Percentiles rank a stretch among this genome's conserved stretches.
Evolutionary conservation across 1,284 basidiomycete genomes (phyloP).

Genomic region (Cutaneotrichosporon spelunceum): DNA sequence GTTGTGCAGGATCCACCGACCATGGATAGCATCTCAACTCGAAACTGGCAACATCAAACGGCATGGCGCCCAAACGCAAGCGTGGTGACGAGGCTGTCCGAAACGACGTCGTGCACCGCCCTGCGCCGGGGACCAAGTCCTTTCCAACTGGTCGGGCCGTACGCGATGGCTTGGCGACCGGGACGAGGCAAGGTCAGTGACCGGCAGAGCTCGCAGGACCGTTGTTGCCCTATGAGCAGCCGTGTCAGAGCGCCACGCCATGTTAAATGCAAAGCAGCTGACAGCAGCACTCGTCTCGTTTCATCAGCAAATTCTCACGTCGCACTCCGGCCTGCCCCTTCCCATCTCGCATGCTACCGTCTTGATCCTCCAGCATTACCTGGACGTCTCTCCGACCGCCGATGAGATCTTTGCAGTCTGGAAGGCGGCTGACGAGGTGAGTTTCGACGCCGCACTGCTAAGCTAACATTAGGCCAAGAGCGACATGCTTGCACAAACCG

Average conservation of each 20-base stretch:
- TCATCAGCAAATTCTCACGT: slow-evolving; percentile 49
- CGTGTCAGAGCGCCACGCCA: background rate
- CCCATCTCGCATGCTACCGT: slow-evolving; percentile 47
- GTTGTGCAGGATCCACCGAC: background rate
- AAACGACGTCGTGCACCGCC: slow-evolving; percentile 29
- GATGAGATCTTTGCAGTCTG: slow-evolving; percentile 51
- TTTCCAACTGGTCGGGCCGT: slow-evolving; percentile 44
- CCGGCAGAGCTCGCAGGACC: background rate
- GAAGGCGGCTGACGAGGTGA: slow-evolving; percentile 46
- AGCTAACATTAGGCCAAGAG: slow-evolving; percentile 35
- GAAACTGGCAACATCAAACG: background rate
- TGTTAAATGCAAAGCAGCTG: background rate
- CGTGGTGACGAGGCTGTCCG: slow-evolving; percentile 25
- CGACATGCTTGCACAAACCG: slow-evolving; percentile 38
- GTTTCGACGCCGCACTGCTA: slow-evolving; percentile 1
- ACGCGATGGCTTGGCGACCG: slow-evolving; percentile 41
- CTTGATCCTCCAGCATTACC: slow-evolving; percentile 50
- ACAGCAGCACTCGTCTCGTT: slow-evolving; percentile 47
- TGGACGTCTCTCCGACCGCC: slow-evolving; percentile 45
- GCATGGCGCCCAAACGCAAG: slow-evolving; percentile 41
- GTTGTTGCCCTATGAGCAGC: background rate
- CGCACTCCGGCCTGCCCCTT: slow-evolving; percentile 42
- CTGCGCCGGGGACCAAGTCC: slow-evolving; percentile 35
- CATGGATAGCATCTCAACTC: background rate
- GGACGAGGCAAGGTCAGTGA: slow-evolving; percentile 42